Evolutionary conservation across 306 rosid genomes (phyloP).

Genomic region (Cicer arietinum): DNA sequence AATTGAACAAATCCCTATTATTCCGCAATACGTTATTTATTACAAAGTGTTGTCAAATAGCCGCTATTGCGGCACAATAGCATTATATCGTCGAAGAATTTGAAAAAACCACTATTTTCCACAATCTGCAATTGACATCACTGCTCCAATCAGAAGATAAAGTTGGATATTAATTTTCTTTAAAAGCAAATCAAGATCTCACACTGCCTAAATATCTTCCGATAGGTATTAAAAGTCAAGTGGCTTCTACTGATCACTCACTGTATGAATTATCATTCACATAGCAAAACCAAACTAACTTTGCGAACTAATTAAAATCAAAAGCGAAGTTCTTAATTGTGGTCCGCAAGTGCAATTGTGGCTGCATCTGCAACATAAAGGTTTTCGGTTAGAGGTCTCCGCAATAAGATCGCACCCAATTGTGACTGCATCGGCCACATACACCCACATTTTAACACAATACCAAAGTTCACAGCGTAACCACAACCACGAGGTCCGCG

Average conservation of each 20-base stretch:
- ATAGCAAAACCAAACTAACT: background rate
- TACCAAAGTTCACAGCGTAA: background rate
- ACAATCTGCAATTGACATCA: too few species aligned
- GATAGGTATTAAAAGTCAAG: background rate
- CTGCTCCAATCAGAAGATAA: constrained; percentile 7
- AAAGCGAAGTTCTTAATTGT: background rate
- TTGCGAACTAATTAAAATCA: constrained; percentile 25
- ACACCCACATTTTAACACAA: too few species aligned
- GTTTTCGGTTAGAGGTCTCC: background rate
- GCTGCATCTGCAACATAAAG: background rate
- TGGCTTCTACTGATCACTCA: constrained; percentile 18
- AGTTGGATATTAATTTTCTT: background rate
- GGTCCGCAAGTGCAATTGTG: background rate
- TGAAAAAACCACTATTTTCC: too few species aligned
- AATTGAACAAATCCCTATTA: too few species aligned
- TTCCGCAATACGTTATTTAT: too few species aligned
- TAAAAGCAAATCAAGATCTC: constrained; percentile 31
- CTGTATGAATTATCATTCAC: constrained; percentile 5
- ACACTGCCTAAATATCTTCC: constrained; percentile 16
- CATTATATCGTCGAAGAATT: too few species aligned
- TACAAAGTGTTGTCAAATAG: too few species aligned
- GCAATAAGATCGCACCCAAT: background rate
- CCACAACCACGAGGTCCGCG: too few species aligned
- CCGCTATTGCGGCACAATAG: too few species aligned
- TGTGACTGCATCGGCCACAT: background rate